Conservation (phyloP, 306 rosid species). For the Quercus wislizeni region DNA sequence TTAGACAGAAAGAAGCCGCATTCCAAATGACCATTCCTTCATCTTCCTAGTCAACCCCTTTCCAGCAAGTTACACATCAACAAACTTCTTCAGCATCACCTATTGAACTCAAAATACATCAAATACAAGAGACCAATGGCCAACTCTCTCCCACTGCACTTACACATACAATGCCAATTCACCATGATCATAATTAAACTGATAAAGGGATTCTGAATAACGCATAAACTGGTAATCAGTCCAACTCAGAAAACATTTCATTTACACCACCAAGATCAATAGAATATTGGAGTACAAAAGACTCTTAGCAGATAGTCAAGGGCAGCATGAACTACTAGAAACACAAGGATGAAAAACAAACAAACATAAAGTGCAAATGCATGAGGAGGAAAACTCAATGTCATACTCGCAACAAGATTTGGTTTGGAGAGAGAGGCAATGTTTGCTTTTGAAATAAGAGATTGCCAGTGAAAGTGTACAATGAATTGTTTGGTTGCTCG, state of each 20-base stretch:
- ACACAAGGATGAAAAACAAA: slow-evolving; percentile 12
- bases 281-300: background rate
- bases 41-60: background rate
- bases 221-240: background rate
- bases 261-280: slow-evolving; percentile 7
- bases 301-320: background rate
- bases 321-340: background rate
- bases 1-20: background rate
- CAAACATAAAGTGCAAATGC: slow-evolving; percentile 9
- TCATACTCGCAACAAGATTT: slow-evolving; percentile 77
- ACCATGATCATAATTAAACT: background rate
- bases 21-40: background rate
- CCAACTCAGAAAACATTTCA: slow-evolving; percentile 20
- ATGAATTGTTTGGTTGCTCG: slow-evolving; percentile 94
- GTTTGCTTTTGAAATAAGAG: slow-evolving; percentile 79
- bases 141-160: background rate
- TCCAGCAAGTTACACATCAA: background rate
- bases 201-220: background rate
- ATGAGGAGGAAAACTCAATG: slow-evolving; percentile 8
- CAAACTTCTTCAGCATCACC: background rate
- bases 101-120: background rate
- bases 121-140: background rate
- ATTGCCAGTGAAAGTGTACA: slow-evolving; percentile 92
- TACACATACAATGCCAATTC: background rate
- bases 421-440: slow-evolving; percentile 78